Base-by-base conservation (phyloP, 768 basidiomycete species). In the Leccinellum rugosiceps region DNA sequence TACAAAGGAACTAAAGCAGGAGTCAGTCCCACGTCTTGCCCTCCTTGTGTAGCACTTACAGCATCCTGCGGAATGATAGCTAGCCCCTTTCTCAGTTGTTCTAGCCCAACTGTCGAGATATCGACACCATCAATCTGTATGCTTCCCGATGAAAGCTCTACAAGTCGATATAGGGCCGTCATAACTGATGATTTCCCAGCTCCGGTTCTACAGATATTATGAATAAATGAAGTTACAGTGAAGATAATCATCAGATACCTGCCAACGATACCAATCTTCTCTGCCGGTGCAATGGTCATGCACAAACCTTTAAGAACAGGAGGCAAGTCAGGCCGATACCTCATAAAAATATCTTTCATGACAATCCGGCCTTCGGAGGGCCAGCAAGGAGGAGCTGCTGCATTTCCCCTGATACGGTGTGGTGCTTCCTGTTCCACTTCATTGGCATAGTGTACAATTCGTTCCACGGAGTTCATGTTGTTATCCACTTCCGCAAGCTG, bases 221-320 rank as follows among this genome's bases (percentile, higher is more conserved):
- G 19, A 54, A 34, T 21, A 41, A 38, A 47, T 19, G 28, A 23
- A 52, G 14, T 43, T n/a, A 26, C 6, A 34, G 14, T 19, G 56
- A 34, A 59, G 73, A 31, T 3, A 30, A 45, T 48, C 21, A 10
- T 56, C 2, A 2, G 3, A 32, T 66, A 80, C 71, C 84, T 65
- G 23, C 93, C 92, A 48, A 96, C 90, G 52, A 96, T 90, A 28
- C 94, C 94, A 61, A 98, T 86, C 75, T 96, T 95, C 75, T 98
- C 94, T 5, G 90, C 89, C 0, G 83, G 83, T 0, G 74, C 69
- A 26, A 97, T 77, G 28, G 74, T 75, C 80, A 98, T 82, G 13
- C 80, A 83, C 48, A 98, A 70, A 3, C 88, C 88, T 72, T 88
- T 91, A n/a, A 98, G 77, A 7, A 97, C 94, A 3, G 85, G 74